A percentile compares a stretch with the other conserved stretches of the same genome.
phyloP scores from a whole-genome alignment of 1,284 basidiomycete species.

The Cutaneotrichosporon curvatum region DNA sequence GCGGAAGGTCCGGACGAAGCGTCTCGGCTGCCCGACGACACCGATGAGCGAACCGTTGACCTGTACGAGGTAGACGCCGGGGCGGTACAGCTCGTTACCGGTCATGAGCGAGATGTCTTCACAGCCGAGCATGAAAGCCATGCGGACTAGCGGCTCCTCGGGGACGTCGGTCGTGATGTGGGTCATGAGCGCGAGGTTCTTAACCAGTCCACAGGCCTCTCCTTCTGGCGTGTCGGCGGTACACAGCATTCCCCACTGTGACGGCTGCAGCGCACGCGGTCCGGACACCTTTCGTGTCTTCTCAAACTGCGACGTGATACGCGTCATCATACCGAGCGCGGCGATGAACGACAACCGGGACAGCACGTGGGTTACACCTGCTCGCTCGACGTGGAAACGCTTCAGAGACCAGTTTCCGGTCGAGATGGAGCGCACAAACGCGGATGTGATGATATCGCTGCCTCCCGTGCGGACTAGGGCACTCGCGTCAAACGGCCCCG shows the following conservation, averaged over 20 bases:
- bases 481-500: slow-evolving; percentile 85
- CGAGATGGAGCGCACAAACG: slow-evolving; percentile 95
- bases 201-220: slow-evolving; percentile 97
- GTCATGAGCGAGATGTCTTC: slow-evolving; percentile 93
- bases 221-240: slow-evolving; percentile 99
- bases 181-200: slow-evolving; percentile 98
- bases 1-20: slow-evolving; percentile 86
- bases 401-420: slow-evolving; percentile 99
- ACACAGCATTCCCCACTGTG: slow-evolving; percentile 99
- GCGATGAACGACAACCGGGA: slow-evolving; percentile 93
- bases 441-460: slow-evolving; percentile 82
- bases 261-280: slow-evolving; percentile 91
- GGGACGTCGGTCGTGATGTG: slow-evolving; percentile 99
- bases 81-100: slow-evolving; percentile 90
- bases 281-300: slow-evolving; percentile 99
- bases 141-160: slow-evolving; percentile 82
- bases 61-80: slow-evolving; percentile 88
- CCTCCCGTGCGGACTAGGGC: slow-evolving; percentile 53
- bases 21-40: slow-evolving; percentile 74
- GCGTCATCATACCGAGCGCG: slow-evolving; percentile 99
- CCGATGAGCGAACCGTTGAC: slow-evolving; percentile 96
- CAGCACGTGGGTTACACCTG: slow-evolving; percentile 96
- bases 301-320: slow-evolving; percentile 97
- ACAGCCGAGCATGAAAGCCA: slow-evolving; percentile 90
- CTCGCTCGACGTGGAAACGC: slow-evolving; percentile 99